Conservation (phyloP, 2,329 filamentous ascomycete genomes). For the Colletotrichum higginsianum region DNA sequence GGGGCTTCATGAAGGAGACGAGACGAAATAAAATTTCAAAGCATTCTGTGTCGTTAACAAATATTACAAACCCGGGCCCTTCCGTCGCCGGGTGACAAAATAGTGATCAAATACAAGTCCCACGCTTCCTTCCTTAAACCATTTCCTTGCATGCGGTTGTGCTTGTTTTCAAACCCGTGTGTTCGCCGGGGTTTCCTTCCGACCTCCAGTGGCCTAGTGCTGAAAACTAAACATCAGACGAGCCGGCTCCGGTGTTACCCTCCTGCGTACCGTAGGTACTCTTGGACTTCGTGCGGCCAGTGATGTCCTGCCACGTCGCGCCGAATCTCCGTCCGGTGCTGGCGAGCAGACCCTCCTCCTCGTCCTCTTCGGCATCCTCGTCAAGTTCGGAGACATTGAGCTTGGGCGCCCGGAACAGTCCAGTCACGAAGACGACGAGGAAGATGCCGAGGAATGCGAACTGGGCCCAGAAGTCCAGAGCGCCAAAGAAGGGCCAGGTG, state of each 20-base stretch:
- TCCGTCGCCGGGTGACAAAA: slow-evolving; percentile 12
- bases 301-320: slow-evolving; percentile 91
- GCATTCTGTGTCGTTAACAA: slow-evolving; percentile 31
- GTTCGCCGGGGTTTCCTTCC: neutral
- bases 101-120: slow-evolving; percentile 6
- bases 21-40: slow-evolving; percentile 1
- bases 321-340: slow-evolving; percentile 86
- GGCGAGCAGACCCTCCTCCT: slow-evolving; percentile 92
- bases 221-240: slow-evolving; percentile 23
- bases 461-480: slow-evolving; percentile 95
- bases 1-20: slow-evolving; percentile 50
- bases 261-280: slow-evolving; percentile 40
- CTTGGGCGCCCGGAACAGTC: slow-evolving; percentile 84
- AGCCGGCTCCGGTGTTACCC: slow-evolving; percentile 22
- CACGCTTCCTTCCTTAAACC: slow-evolving; percentile 10
- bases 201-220: neutral
- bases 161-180: slow-evolving; percentile 12
- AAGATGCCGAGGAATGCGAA: slow-evolving; percentile 92
- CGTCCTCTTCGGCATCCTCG: slow-evolving; percentile 90
- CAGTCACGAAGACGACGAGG: slow-evolving; percentile 83
- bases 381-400: slow-evolving; percentile 85
- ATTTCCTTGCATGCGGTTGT: slow-evolving; percentile 2
- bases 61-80: slow-evolving; percentile 11
- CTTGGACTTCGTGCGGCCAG: slow-evolving; percentile 61
- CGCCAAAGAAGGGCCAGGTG: slow-evolving; percentile 96